Evolutionary conservation across 768 basidiomycete species (phyloP).

Genomic region (Termitomyces bulborhizus): DNA sequence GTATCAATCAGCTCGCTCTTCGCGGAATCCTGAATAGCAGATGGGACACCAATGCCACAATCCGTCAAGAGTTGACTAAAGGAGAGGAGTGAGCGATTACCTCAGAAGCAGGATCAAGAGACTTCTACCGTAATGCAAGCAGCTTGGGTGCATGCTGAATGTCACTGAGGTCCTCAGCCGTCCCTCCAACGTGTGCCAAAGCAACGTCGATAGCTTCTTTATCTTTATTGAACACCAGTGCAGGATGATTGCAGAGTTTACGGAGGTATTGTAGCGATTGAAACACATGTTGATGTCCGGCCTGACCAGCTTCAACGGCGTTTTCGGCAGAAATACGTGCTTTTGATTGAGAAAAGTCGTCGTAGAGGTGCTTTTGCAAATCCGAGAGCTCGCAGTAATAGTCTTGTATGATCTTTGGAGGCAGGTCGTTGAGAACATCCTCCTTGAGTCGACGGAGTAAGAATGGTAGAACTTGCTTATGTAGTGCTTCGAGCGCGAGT

Average conservation of each 20-base stretch:
- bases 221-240: conserved; percentile 79
- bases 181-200: conserved; percentile 48
- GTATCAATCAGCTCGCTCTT: conserved; percentile 68
- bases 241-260: conserved; percentile 97
- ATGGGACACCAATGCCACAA: conserved; percentile 80
- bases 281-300: conserved; percentile 83
- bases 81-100: conserved; percentile 1
- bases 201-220: conserved; percentile 50
- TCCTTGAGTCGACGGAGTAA: conserved; percentile 93
- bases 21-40: conserved; percentile 41
- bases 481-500: conserved; percentile 88
- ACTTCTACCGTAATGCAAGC: conserved; percentile 71
- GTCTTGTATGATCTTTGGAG: conserved; percentile 99
- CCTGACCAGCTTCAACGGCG: conserved; percentile 43
- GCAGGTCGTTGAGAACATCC: conserved; percentile 91
- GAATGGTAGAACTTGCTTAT: conserved; percentile 99
- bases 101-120: background rate
- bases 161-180: conserved; percentile 51
- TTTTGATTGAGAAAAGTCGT: conserved; percentile 83
- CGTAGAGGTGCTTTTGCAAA: conserved; percentile 89
- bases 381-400: conserved; percentile 98
- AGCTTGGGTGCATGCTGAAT: conserved; percentile 93
- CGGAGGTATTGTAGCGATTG: conserved; percentile 95
- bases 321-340: conserved; percentile 60
- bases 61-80: conserved; percentile 86